Evolutionary conservation across 345 rosid genomes (phyloP).

Genomic region (Moricandia moricandioides): DNA sequence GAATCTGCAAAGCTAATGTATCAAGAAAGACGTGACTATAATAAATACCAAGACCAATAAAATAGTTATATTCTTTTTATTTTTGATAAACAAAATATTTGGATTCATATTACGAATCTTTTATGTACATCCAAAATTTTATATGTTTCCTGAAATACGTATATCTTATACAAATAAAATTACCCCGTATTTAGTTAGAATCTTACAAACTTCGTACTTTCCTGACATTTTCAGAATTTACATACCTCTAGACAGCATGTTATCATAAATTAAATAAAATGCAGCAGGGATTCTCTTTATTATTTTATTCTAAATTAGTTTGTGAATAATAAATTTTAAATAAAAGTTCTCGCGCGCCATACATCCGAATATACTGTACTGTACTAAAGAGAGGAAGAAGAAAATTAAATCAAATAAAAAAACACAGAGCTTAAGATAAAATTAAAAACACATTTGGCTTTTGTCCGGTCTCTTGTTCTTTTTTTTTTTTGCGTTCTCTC

Average conservation of each 20-base stretch:
- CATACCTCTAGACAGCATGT: not conserved
- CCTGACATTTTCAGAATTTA: not conserved
- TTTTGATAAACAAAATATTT: slow-evolving; percentile 1
- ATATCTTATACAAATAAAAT: not conserved
- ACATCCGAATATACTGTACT: not conserved
- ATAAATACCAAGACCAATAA: slow-evolving; percentile 23
- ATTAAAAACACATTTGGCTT: slow-evolving; percentile 45
- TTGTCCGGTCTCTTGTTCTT: slow-evolving; percentile 32
- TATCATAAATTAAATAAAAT: not conserved
- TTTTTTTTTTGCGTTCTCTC: slow-evolving; percentile 10
- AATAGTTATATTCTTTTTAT: slow-evolving; percentile 6
- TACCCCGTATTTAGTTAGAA: slow-evolving; percentile 14
- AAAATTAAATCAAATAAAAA: not conserved
- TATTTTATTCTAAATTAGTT: not conserved
- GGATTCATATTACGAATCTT: slow-evolving; percentile 12
- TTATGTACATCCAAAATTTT: not conserved
- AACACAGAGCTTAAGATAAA: slow-evolving; percentile 47
- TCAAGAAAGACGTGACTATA: slow-evolving; percentile 35
- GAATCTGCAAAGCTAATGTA: slow-evolving; percentile 32
- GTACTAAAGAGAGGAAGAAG: not conserved
- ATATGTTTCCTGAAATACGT: not conserved
- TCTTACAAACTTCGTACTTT: not conserved
- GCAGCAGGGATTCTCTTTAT: not conserved
- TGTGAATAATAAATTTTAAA: not conserved
- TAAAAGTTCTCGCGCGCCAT: slow-evolving; percentile 8